These are phyloP conservation scores for Paxillus ammoniavirescens DNA, from an alignment of 768 basidiomycete genomes.

Conservation along the genomic window DNA sequence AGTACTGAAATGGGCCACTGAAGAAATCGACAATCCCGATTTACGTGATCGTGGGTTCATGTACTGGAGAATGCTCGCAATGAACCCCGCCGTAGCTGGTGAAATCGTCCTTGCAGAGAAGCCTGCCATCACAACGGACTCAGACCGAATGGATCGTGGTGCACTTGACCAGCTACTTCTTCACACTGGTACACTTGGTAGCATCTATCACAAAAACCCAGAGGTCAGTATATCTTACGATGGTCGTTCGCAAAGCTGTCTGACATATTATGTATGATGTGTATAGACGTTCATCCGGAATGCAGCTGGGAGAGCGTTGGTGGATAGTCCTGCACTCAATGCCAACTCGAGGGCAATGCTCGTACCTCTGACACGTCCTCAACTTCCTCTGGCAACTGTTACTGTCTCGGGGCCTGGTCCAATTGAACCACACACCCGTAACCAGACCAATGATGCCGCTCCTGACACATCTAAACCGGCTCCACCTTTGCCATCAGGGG, in stretches of 20 bases:
- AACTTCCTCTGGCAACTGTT: slow-evolving; percentile 44
- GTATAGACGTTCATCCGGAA: slow-evolving; percentile 92
- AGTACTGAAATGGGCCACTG: slow-evolving; percentile 95
- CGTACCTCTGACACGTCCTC: slow-evolving; percentile 55
- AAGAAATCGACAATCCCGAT: slow-evolving; percentile 98
- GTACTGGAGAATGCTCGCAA: slow-evolving; percentile 97
- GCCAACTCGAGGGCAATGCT: slow-evolving; percentile 71
- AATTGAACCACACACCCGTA: slow-evolving; percentile 27
- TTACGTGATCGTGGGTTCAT: slow-evolving; percentile 96
- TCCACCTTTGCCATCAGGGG: slow-evolving; percentile 29
- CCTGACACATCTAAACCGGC: slow-evolving; percentile 29
- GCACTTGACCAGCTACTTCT: slow-evolving; percentile 92
- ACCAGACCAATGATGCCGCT: slow-evolving; percentile 26
- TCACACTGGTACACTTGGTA: slow-evolving; percentile 91
- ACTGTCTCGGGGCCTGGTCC: slow-evolving; percentile 57
- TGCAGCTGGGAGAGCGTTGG: slow-evolving; percentile 77
- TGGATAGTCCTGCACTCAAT: slow-evolving; percentile 90
- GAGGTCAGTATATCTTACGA: slow-evolving; percentile 50
- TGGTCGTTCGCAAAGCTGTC: not conserved
- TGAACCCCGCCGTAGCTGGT: slow-evolving; percentile 84
- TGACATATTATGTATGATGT: slow-evolving; percentile 10
- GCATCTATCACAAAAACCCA: slow-evolving; percentile 98
- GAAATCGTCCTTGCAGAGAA: slow-evolving; percentile 92
- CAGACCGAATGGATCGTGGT: slow-evolving; percentile 95
- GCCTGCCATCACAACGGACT: slow-evolving; percentile 96